phyloP scores from a whole-genome alignment of 768 basidiomycete genomes.

The Candolleomyces eurysporus region DNA sequence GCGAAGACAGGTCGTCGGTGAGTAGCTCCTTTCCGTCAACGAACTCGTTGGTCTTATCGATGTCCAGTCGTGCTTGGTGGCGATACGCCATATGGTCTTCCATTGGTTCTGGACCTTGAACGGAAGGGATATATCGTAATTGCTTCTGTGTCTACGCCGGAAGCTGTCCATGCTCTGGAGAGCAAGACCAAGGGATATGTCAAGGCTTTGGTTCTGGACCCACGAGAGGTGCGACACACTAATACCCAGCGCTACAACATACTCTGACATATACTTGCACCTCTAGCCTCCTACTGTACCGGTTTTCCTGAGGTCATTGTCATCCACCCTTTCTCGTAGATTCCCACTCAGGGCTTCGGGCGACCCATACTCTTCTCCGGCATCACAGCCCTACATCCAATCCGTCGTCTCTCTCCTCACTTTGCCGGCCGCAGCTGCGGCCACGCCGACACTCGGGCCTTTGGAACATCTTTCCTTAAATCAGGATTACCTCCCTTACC shows the following conservation, averaged over 20 bases:
- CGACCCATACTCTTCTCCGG: constrained; percentile 73
- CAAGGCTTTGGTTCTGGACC: constrained; percentile 79
- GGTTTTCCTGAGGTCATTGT: constrained; percentile 77
- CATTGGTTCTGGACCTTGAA: constrained; percentile 73
- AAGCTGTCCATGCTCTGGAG: constrained; percentile 66
- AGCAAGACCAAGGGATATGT: constrained; percentile 69
- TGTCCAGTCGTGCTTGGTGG: constrained; percentile 75
- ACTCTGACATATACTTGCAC: constrained; percentile 2
- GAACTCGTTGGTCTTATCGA: background rate
- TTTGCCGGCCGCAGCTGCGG: constrained; percentile 39
- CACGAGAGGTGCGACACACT: constrained; percentile 57
- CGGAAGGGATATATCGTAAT: constrained; percentile 81
- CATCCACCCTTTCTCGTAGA: constrained; percentile 74
- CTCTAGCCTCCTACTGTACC: constrained; percentile 66
- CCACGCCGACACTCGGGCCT: constrained; percentile 51
- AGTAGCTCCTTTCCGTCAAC: constrained; percentile 20
- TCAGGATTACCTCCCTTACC: constrained; percentile 64
- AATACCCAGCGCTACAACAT: background rate
- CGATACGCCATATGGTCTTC: constrained; percentile 68
- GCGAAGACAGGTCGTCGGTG: constrained; percentile 69
- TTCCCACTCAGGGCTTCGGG: constrained; percentile 79
- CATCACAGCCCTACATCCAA: constrained; percentile 68
- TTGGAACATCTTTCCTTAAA: constrained; percentile 68
- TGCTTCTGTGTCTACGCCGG: constrained; percentile 68
- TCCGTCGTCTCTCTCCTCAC: constrained; percentile 77